Evolutionary conservation across 2,329 filamentous ascomycete genomes (phyloP).

Genomic region (Myriosclerotinia scirpicola): DNA sequence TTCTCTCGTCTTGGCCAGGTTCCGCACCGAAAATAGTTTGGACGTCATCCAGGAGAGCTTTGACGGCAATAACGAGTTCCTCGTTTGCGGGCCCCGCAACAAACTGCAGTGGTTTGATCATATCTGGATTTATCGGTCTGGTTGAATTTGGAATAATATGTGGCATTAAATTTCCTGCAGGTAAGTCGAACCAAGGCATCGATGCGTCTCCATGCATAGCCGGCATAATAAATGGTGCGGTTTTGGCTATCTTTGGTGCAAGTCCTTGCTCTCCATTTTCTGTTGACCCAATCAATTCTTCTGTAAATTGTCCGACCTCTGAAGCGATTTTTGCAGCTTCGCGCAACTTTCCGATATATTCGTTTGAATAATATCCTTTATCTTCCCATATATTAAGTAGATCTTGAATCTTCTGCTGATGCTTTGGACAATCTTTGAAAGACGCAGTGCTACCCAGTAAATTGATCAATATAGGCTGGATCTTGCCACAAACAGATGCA

Average conservation of each 20-base stretch:
- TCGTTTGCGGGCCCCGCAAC: slow-evolving; percentile 66
- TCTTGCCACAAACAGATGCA: slow-evolving; percentile 53
- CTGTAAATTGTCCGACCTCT: slow-evolving; percentile 36
- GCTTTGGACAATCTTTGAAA: slow-evolving; percentile 62
- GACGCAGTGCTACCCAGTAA: slow-evolving; percentile 60
- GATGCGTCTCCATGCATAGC: slow-evolving; percentile 72
- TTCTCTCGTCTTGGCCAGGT: slow-evolving; percentile 49
- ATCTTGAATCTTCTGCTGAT: slow-evolving; percentile 61
- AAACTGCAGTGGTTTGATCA: slow-evolving; percentile 71
- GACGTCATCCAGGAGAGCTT: slow-evolving; percentile 66
- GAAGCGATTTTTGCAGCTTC: slow-evolving; percentile 52
- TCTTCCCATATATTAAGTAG: slow-evolving; percentile 72
- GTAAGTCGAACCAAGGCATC: slow-evolving; percentile 77
- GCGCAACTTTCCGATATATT: slow-evolving; percentile 58
- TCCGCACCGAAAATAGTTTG: slow-evolving; percentile 64
- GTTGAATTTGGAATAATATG: slow-evolving; percentile 75
- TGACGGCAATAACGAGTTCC: slow-evolving; percentile 65
- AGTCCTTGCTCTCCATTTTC: slow-evolving; percentile 37
- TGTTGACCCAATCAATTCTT: slow-evolving; percentile 27
- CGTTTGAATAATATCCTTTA: slow-evolving; percentile 58
- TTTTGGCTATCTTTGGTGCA: slow-evolving; percentile 54
- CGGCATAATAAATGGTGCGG: slow-evolving; percentile 69
- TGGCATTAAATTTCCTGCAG: slow-evolving; percentile 77
- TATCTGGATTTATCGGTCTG: slow-evolving; percentile 68
- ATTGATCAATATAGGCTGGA: slow-evolving; percentile 61